Percentiles rank a stretch among this genome's conserved stretches.
Evolutionary conservation across 495 filamentous ascomycete genomes (phyloP).

Genomic region (Parathielavia appendiculata): DNA sequence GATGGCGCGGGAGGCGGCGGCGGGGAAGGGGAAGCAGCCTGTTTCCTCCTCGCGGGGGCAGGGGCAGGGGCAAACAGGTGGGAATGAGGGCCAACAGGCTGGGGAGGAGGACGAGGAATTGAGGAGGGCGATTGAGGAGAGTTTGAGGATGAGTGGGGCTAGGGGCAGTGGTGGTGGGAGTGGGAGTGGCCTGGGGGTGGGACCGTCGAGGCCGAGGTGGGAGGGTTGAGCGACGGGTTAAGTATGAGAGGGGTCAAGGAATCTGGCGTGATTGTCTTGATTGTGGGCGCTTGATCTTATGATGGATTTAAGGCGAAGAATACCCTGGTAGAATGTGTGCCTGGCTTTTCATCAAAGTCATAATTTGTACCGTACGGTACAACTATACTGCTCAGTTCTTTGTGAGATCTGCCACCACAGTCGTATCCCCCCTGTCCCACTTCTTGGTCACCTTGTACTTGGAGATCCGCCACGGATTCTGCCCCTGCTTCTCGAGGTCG

Average conservation of each 20-base stretch:
- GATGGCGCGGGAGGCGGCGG: slow-evolving; percentile 18
- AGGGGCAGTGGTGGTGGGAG: neutral
- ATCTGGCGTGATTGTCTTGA: neutral
- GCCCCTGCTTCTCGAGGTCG: slow-evolving; percentile 24
- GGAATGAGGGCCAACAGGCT: slow-evolving; percentile 15
- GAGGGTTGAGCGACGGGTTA: neutral
- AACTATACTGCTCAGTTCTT: neutral
- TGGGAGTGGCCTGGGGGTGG: neutral
- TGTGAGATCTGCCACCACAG: neutral
- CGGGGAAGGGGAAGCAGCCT: slow-evolving; percentile 15
- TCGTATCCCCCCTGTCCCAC: slow-evolving; percentile 7
- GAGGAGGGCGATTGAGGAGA: slow-evolving; percentile 44
- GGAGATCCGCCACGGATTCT: slow-evolving; percentile 31
- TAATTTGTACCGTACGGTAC: too few species aligned
- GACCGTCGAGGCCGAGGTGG: neutral
- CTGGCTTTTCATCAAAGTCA: neutral
- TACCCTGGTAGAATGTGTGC: neutral
- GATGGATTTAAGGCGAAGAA: neutral
- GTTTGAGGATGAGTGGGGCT: slow-evolving; percentile 33
- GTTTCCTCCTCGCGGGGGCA: too few species aligned
- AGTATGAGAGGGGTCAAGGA: neutral
- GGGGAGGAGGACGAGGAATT: slow-evolving; percentile 43
- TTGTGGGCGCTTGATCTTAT: neutral
- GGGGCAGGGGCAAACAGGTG: neutral
- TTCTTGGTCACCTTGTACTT: slow-evolving; percentile 18